A percentile compares a stretch with the other conserved stretches of the same genome.
These are phyloP conservation scores for Picea sitchensis DNA, from an alignment of 75 land plant genomes.

Conservation along the genomic window DNA sequence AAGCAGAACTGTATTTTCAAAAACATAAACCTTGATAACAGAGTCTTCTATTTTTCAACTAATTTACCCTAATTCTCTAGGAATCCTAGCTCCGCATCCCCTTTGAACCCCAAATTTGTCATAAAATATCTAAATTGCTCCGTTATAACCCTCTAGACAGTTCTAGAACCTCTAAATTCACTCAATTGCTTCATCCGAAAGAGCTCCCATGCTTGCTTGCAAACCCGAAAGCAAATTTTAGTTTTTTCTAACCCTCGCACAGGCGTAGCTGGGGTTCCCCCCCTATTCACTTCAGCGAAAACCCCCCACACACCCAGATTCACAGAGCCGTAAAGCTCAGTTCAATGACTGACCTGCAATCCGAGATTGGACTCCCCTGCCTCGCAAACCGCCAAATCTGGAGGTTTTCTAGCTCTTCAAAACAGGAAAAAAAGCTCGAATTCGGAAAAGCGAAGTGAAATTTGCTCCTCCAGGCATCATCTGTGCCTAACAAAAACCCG, in stretches of 20 bases:
- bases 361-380: background rate
- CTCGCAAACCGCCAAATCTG: background rate
- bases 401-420: background rate
- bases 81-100: background rate
- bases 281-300: background rate
- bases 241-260: background rate
- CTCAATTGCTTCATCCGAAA: background rate
- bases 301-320: background rate
- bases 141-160: background rate
- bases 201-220: background rate
- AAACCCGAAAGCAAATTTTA: background rate
- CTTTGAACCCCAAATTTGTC: background rate
- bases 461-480: background rate
- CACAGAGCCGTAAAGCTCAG: background rate
- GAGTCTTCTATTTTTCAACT: background rate
- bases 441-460: background rate
- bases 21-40: background rate
- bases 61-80: background rate
- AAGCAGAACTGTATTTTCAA: too few relatives aligned
- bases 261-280: background rate
- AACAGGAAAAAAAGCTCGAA: background rate
- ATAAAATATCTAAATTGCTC: background rate
- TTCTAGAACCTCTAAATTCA: background rate
- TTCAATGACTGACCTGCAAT: conserved; percentile 8
- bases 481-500: background rate